phyloP scores from a whole-genome alignment of 495 filamentous ascomycete genomes.

The Penicillium paradoxum region DNA sequence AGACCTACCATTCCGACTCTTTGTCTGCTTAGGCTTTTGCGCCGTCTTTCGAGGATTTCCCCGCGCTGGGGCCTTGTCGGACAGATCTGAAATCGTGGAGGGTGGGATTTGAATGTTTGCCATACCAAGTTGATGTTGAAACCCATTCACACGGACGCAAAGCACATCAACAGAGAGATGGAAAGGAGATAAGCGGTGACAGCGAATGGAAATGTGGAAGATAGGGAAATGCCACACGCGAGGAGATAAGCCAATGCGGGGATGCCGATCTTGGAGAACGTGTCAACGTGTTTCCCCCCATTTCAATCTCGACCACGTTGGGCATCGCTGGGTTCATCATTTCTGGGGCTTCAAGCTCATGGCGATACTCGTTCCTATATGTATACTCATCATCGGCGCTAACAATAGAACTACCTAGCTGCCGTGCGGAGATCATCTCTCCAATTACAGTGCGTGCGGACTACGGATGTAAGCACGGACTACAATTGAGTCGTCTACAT shows the following conservation, averaged over 20 bases:
- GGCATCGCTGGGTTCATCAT: no score
- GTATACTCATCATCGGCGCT: no score
- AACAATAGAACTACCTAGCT: no score
- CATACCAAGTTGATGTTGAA: constrained; percentile 37
- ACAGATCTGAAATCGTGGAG: constrained; percentile 52
- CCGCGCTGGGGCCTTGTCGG: constrained; percentile 27
- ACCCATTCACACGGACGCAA: neutral
- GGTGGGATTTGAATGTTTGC: constrained; percentile 62
- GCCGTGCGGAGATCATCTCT: neutral
- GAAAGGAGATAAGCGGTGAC: neutral
- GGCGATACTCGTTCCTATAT: no score
- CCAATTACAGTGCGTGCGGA: neutral
- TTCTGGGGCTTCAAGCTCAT: no score
- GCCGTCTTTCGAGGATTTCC: constrained; percentile 24
- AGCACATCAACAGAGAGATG: neutral
- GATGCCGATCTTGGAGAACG: constrained; percentile 2
- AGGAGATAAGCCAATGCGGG: constrained; percentile 14
- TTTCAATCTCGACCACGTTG: neutral
- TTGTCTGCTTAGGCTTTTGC: constrained; percentile 69
- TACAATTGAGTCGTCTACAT: neutral
- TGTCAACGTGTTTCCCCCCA: neutral
- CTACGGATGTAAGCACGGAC: neutral
- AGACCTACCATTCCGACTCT: constrained; percentile 74
- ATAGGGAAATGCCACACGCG: constrained; percentile 2
- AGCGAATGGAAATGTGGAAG: neutral